Percentiles rank a stretch among this genome's conserved stretches.
These are phyloP conservation scores for Staphylotrichum longicolle DNA, from an alignment of 495 filamentous ascomycete genomes.

Conservation along the genomic window DNA sequence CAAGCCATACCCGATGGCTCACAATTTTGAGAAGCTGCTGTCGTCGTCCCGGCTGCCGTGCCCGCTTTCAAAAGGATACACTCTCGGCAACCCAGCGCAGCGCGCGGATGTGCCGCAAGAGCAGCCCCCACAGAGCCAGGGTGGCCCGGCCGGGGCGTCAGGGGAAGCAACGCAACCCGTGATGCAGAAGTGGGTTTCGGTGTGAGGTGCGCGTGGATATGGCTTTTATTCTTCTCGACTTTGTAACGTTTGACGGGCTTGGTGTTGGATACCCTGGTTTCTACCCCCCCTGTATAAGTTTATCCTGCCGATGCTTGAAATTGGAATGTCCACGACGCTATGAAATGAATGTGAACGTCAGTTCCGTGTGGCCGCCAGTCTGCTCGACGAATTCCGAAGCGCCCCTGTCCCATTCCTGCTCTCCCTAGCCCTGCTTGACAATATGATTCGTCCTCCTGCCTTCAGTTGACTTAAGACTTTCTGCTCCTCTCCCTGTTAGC, in stretches of 20 bases:
- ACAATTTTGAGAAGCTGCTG: constrained; percentile 36
- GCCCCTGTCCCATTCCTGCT: background rate
- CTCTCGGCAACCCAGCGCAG: constrained; percentile 39
- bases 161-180: background rate
- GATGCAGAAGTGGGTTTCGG: constrained; percentile 18
- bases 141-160: background rate
- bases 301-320: background rate
- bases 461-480: constrained; percentile 11
- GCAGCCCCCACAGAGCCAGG: constrained; percentile 13
- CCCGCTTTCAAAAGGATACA: constrained; percentile 24
- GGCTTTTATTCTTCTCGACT: background rate
- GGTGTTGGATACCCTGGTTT: constrained; percentile 8
- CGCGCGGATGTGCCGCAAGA: constrained; percentile 41
- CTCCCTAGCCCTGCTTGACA: background rate
- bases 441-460: background rate
- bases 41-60: constrained; percentile 20
- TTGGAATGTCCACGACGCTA: too few species aligned
- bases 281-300: background rate
- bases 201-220: constrained; percentile 1
- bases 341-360: too few species aligned
- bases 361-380: too few species aligned
- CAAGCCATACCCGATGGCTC: constrained; percentile 31
- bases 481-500: background rate
- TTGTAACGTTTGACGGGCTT: background rate
- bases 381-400: too few species aligned